Conservation (phyloP, 2,329 filamentous ascomycete species). For the Sclerotinia borealis region DNA sequence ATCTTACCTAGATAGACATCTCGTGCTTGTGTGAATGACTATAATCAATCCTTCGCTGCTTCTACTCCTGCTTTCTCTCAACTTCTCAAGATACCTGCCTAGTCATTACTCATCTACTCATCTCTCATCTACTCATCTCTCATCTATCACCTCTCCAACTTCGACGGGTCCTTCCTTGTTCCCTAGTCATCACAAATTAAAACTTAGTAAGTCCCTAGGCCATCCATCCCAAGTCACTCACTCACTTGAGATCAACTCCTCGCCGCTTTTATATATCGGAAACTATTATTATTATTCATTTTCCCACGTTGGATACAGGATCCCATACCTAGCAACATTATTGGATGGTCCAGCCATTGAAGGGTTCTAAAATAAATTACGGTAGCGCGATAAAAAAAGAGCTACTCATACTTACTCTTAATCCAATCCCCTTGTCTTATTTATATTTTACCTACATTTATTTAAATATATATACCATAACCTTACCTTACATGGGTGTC, state of each 20-base stretch:
- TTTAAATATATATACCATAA: too few relatives aligned
- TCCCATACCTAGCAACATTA: neutral
- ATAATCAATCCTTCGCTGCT: neutral
- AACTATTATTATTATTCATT: neutral
- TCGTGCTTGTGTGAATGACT: neutral
- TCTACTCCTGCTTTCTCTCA: neutral
- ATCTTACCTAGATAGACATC: neutral
- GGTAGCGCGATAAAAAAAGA: neutral
- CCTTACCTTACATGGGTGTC: too few relatives aligned
- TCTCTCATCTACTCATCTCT: too few relatives aligned
- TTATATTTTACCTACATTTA: too few relatives aligned
- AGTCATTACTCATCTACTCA: neutral
- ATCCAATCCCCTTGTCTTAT: conserved; percentile 4
- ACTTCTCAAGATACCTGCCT: neutral
- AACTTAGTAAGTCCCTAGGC: too few relatives aligned
- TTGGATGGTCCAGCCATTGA: neutral
- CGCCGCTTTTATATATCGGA: conserved; percentile 9
- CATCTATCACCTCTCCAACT: too few relatives aligned
- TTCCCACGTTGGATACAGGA: neutral
- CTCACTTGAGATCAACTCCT: too few relatives aligned
- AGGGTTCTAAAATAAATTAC: neutral
- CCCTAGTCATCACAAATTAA: too few relatives aligned
- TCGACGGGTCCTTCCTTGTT: too few relatives aligned
- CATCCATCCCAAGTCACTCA: too few relatives aligned
- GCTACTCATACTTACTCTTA: neutral